A percentile compares a stretch with the other conserved stretches of the same genome.
Conservation (phyloP, 2,329 filamentous ascomycete species). For the Pestalotiopsis sp. region DNA sequence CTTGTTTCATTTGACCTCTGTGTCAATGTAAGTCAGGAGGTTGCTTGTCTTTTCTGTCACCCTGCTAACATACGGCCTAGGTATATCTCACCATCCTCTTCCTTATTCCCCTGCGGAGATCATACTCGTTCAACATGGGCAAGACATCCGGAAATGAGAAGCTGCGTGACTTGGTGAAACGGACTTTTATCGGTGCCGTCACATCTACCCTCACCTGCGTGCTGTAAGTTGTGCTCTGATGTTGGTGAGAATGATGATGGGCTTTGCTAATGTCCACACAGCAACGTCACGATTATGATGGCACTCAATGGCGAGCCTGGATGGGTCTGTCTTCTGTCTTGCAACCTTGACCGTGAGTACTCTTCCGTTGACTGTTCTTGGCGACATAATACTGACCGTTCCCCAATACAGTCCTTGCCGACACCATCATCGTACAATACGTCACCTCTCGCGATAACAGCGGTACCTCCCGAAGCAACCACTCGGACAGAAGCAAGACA, state of each 20-base stretch:
- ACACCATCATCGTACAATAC: conserved; percentile 64
- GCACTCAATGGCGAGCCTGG: conserved; percentile 62
- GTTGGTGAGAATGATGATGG: not conserved
- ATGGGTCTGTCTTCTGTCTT: conserved; percentile 69
- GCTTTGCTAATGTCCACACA: conserved; percentile 25
- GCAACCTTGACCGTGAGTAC: conserved; percentile 61
- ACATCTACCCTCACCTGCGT: conserved; percentile 61
- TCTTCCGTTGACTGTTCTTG: not conserved
- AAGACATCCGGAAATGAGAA: conserved; percentile 42
- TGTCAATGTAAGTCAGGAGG: conserved; percentile 49
- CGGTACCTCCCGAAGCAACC: conserved; percentile 22
- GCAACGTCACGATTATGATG: conserved; percentile 63
- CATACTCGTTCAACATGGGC: conserved; percentile 50
- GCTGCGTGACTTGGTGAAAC: conserved; percentile 54
- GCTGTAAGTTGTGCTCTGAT: conserved; percentile 42
- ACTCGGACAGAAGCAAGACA: not conserved
- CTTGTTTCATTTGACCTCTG: conserved; percentile 63
- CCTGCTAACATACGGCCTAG: conserved; percentile 23
- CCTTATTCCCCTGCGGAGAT: conserved; percentile 56
- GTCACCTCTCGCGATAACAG: conserved; percentile 51
- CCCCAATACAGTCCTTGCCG: conserved; percentile 54
- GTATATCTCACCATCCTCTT: conserved; percentile 65
- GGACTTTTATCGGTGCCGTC: conserved; percentile 62
- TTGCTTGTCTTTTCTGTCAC: not conserved
- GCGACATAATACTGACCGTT: not conserved